phyloP scores from a whole-genome alignment of 208 protist species.

The Leishmania tropica region DNA sequence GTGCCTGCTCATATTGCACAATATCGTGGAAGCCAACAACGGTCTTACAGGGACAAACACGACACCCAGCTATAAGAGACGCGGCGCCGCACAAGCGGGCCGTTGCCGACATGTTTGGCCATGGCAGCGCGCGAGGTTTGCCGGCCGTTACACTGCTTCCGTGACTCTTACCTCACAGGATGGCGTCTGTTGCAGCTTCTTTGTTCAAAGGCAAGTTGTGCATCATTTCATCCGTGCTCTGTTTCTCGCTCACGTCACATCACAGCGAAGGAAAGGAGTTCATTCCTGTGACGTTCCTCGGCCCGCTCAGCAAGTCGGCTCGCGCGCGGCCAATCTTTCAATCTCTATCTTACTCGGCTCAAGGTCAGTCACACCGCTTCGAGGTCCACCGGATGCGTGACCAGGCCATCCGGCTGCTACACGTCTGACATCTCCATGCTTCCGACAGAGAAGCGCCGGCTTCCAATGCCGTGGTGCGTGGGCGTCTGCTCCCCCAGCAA shows the following conservation, averaged over 20 bases:
- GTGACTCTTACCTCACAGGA: neutral
- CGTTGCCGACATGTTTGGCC: neutral
- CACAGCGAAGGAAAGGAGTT: neutral
- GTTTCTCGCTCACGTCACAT: neutral
- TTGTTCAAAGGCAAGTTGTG: neutral
- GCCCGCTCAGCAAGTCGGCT: neutral
- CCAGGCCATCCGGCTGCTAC: constrained; percentile 16
- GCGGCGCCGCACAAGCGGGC: neutral
- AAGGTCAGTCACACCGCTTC: neutral
- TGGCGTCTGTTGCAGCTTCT: neutral
- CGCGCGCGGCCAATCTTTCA: neutral
- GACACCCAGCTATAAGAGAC: neutral
- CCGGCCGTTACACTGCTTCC: neutral
- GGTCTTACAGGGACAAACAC: constrained; percentile 7
- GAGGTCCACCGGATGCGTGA: neutral
- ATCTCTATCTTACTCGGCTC: neutral
- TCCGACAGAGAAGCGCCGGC: constrained; percentile 6
- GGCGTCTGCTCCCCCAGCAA: neutral
- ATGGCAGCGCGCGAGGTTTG: neutral
- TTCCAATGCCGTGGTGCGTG: neutral
- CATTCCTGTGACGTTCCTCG: neutral
- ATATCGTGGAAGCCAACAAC: constrained; percentile 9
- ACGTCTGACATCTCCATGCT: constrained; percentile 16
- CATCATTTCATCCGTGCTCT: neutral
- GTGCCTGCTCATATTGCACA: neutral